Evolutionary conservation across 2,329 filamentous ascomycete genomes (phyloP).

Genomic region (Colletotrichum gigasporum): DNA sequence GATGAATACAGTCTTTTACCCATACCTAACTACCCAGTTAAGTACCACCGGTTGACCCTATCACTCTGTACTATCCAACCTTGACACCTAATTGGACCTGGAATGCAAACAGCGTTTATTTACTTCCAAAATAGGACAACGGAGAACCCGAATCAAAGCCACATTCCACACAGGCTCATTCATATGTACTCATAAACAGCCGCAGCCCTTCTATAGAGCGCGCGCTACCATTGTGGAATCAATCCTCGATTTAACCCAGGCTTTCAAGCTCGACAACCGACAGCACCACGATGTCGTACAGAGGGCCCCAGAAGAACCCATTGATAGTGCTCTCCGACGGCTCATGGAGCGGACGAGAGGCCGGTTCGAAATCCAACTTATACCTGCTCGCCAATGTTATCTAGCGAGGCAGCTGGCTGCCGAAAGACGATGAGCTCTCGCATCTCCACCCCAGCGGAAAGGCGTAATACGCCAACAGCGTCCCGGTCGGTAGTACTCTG

Average conservation of each 20-base stretch:
- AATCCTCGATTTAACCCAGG: neutral
- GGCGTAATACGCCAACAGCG: slow-evolving; percentile 16
- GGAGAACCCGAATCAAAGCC: neutral
- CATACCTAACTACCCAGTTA: too few relatives aligned
- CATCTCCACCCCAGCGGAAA: slow-evolving; percentile 14
- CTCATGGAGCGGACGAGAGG: slow-evolving; percentile 35
- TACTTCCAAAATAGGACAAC: too few relatives aligned
- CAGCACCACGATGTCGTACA: slow-evolving; percentile 6
- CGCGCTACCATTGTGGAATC: too few relatives aligned
- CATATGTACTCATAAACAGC: neutral
- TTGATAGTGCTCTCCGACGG: slow-evolving; percentile 34
- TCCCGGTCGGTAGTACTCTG: neutral
- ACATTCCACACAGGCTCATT: neutral
- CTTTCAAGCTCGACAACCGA: neutral
- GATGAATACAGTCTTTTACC: too few relatives aligned
- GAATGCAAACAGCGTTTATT: too few relatives aligned
- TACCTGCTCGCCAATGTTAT: slow-evolving; percentile 32
- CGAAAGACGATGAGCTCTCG: slow-evolving; percentile 1
- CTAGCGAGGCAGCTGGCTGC: slow-evolving; percentile 7
- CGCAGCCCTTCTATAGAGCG: too few relatives aligned
- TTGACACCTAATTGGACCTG: too few relatives aligned
- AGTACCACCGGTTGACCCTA: too few relatives aligned
- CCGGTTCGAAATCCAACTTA: slow-evolving; percentile 32
- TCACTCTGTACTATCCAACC: too few relatives aligned
- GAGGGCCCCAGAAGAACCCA: slow-evolving; percentile 19